Conservation (phyloP, 495 filamentous ascomycete species). For the Penicillium bialowiezense region DNA sequence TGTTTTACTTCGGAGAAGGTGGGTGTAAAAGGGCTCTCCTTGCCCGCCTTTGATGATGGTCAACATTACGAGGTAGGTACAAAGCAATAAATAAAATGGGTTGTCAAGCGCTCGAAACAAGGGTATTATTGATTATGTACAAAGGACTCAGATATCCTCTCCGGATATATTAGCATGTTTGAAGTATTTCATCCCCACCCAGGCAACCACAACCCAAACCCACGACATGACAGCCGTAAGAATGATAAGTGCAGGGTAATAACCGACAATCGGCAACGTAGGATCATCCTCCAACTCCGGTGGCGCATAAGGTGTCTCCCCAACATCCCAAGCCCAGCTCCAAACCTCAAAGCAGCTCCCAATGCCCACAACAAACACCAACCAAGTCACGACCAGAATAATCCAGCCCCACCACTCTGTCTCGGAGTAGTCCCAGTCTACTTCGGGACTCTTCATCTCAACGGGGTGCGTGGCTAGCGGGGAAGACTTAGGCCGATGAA, state of each 20-base stretch:
- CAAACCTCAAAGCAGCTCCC: slow-evolving; percentile 95
- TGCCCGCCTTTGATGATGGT: too few relatives aligned
- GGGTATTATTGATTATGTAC: slow-evolving; percentile 1
- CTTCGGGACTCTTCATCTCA: slow-evolving; percentile 37
- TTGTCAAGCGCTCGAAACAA: not conserved
- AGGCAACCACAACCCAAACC: slow-evolving; percentile 97
- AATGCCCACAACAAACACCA: slow-evolving; percentile 93
- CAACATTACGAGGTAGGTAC: too few relatives aligned
- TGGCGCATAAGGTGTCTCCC: slow-evolving; percentile 91
- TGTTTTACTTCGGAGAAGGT: too few relatives aligned
- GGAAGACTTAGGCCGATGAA: slow-evolving; percentile 55
- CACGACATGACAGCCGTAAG: slow-evolving; percentile 94
- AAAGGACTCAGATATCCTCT: slow-evolving; percentile 44
- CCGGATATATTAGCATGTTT: slow-evolving; percentile 85
- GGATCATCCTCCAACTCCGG: slow-evolving; percentile 91
- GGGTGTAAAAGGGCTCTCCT: too few relatives aligned
- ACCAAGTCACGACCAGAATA: slow-evolving; percentile 82
- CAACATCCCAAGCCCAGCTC: slow-evolving; percentile 99
- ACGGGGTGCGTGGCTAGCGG: slow-evolving; percentile 52
- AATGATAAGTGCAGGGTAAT: slow-evolving; percentile 93
- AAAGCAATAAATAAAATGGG: not conserved
- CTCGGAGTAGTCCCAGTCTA: slow-evolving; percentile 80
- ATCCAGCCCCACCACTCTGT: slow-evolving; percentile 98
- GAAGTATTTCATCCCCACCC: slow-evolving; percentile 99
- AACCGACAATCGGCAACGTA: slow-evolving; percentile 90